A percentile compares a stretch with the other conserved stretches of the same genome.
Conservation (phyloP, 2,329 filamentous ascomycete species). For the Cryphonectria radicalis region DNA sequence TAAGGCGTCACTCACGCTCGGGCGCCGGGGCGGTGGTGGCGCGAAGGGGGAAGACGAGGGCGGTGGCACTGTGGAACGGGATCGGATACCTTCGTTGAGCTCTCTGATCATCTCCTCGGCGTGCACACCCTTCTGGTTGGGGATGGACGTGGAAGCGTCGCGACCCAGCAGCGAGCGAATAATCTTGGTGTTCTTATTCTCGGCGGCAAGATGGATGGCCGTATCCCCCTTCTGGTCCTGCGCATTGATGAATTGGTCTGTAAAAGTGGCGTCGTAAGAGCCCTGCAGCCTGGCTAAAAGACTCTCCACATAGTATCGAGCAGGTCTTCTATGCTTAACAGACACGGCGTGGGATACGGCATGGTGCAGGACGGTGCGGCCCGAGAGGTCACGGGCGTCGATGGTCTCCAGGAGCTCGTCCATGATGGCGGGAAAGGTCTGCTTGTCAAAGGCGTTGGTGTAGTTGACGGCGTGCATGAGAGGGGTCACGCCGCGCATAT, state of each 20-base stretch:
- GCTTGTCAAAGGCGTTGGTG: slow-evolving; percentile 95
- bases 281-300: slow-evolving; percentile 87
- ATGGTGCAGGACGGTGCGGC: slow-evolving; percentile 91
- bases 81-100: slow-evolving; percentile 70
- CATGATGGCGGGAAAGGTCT: slow-evolving; percentile 84
- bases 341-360: slow-evolving; percentile 64
- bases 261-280: slow-evolving; percentile 72
- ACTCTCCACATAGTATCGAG: slow-evolving; percentile 90
- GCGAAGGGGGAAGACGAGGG: slow-evolving; percentile 77
- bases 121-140: slow-evolving; percentile 79
- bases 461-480: slow-evolving; percentile 95
- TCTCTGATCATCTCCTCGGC: slow-evolving; percentile 83
- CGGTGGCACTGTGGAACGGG: slow-evolving; percentile 64
- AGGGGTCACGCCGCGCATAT: slow-evolving; percentile 80
- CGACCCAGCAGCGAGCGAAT: slow-evolving; percentile 79
- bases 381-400: slow-evolving; percentile 75
- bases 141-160: slow-evolving; percentile 80
- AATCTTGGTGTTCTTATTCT: slow-evolving; percentile 86
- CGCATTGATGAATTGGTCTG: slow-evolving; percentile 78
- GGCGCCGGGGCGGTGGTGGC: slow-evolving; percentile 62
- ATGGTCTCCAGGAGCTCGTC: slow-evolving; percentile 84
- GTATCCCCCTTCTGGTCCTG: slow-evolving; percentile 91
- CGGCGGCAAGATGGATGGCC: slow-evolving; percentile 73
- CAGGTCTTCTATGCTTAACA: slow-evolving; percentile 78
- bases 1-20: slow-evolving; percentile 56